Evolutionary conservation across 2,329 filamentous ascomycete species (phyloP).

Genomic region (Aspergillus brunneoviolaceus): DNA sequence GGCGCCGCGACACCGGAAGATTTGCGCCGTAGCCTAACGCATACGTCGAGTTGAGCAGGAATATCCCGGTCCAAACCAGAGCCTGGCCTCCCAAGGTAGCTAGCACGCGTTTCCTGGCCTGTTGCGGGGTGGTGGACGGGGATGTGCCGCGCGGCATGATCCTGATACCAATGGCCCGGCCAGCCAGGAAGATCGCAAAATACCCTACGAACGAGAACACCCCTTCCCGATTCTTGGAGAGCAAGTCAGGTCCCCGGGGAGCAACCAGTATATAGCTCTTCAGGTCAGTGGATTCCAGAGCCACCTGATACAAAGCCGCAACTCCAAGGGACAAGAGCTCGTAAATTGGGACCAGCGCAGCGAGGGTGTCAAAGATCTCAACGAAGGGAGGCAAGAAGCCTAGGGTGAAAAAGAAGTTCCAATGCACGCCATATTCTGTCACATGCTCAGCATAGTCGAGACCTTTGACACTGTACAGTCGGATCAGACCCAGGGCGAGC

Average conservation of each 20-base stretch:
- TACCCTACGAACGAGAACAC: slow-evolving; percentile 95
- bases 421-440: slow-evolving; percentile 95
- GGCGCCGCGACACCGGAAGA: slow-evolving; percentile 76
- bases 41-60: slow-evolving; percentile 67
- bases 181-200: slow-evolving; percentile 88
- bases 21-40: slow-evolving; percentile 63
- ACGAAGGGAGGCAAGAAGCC: slow-evolving; percentile 86
- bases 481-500: slow-evolving; percentile 73
- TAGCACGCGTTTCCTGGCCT: slow-evolving; percentile 57
- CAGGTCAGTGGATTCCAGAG: slow-evolving; percentile 73
- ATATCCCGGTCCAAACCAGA: slow-evolving; percentile 67
- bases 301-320: slow-evolving; percentile 68
- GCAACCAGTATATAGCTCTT: slow-evolving; percentile 81
- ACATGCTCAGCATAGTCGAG: slow-evolving; percentile 97
- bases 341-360: slow-evolving; percentile 72
- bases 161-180: slow-evolving; percentile 78
- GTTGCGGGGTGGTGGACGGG: slow-evolving; percentile 44
- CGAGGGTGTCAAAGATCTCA: slow-evolving; percentile 73
- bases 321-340: slow-evolving; percentile 71
- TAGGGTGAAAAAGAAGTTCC: slow-evolving; percentile 99
- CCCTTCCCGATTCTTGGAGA: slow-evolving; percentile 91
- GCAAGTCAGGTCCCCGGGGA: slow-evolving; percentile 67
- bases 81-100: slow-evolving; percentile 65
- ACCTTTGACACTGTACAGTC: slow-evolving; percentile 86
- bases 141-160: slow-evolving; percentile 66